Percentiles rank a stretch among this genome's conserved stretches.
These are phyloP conservation scores for Polygonum aviculare DNA, from an alignment of 148 eudicot genomes.

Conservation along the genomic window DNA sequence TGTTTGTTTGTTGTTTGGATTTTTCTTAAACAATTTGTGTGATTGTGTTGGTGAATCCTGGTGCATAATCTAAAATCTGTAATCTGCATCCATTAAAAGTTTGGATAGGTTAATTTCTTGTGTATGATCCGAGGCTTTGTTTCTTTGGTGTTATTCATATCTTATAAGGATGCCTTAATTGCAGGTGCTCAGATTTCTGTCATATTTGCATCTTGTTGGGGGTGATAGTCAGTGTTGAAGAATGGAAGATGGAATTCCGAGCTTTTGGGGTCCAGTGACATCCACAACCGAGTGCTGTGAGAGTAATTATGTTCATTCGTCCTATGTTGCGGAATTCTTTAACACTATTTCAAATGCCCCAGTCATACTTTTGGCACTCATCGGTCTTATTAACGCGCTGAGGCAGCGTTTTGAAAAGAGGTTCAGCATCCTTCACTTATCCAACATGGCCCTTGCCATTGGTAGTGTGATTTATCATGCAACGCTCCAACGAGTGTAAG, in stretches of 20 bases:
- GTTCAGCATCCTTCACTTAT: constrained; percentile 48
- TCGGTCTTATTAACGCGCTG: constrained; percentile 45
- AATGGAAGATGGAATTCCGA: constrained; percentile 35
- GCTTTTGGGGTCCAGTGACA: constrained; percentile 50
- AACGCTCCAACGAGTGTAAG: constrained; percentile 52
- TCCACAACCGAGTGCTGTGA: constrained; percentile 52
- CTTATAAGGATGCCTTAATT: background rate
- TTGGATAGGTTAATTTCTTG: background rate
- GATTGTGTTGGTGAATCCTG: background rate
- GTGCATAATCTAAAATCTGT: background rate
- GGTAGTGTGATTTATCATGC: constrained; percentile 54
- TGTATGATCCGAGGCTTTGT: background rate
- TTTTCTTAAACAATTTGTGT: background rate
- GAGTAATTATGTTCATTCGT: constrained; percentile 40
- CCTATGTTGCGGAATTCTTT: constrained; percentile 49
- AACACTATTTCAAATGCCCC: constrained; percentile 54
- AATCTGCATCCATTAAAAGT: background rate
- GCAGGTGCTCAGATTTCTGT: background rate
- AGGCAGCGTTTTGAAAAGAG: constrained; percentile 61
- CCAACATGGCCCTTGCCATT: constrained; percentile 49
- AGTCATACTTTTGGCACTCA: constrained; percentile 39
- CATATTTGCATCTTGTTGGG: background rate
- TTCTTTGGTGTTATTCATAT: background rate
- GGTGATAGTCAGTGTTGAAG: constrained; percentile 2
- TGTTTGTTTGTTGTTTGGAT: background rate